These are phyloP conservation scores for Aspergillus sp. DNA, from an alignment of 2,329 filamentous ascomycete species.

Conservation along the genomic window DNA sequence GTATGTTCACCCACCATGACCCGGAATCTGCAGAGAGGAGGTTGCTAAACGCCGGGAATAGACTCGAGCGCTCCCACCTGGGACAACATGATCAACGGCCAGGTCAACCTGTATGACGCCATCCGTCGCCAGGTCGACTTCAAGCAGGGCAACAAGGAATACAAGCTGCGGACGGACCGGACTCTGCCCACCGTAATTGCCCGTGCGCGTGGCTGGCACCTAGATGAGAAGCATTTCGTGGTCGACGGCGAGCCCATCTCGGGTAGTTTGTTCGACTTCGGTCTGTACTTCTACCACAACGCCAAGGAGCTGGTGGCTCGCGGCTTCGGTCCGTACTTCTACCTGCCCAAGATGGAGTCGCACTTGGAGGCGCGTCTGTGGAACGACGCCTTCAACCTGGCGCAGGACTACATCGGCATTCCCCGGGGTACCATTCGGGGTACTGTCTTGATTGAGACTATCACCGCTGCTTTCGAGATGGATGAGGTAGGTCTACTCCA, in stretches of 20 bases:
- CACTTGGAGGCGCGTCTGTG: conserved; percentile 94
- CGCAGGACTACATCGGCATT: conserved; percentile 87
- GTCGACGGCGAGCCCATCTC: conserved; percentile 93
- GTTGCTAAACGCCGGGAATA: neutral
- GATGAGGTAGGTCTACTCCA: conserved; percentile 27
- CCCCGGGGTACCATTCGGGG: conserved; percentile 84
- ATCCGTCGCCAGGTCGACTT: conserved; percentile 92
- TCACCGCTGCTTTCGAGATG: conserved; percentile 97
- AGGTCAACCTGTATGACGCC: conserved; percentile 95
- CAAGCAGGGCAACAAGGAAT: conserved; percentile 89
- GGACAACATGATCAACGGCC: conserved; percentile 99
- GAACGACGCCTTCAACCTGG: conserved; percentile 97
- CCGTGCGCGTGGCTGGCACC: conserved; percentile 91
- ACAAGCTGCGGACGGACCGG: conserved; percentile 90
- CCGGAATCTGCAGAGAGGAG: no score
- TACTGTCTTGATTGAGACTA: conserved; percentile 96
- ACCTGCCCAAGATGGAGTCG: conserved; percentile 96
- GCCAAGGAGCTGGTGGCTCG: conserved; percentile 76
- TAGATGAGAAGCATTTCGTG: conserved; percentile 96
- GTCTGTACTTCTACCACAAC: conserved; percentile 99
- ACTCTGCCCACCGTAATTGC: conserved; percentile 84
- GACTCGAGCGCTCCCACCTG: conserved; percentile 93
- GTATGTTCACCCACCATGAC: conserved; percentile 42
- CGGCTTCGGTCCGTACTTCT: conserved; percentile 91
- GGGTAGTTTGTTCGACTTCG: conserved; percentile 89